phyloP scores from a whole-genome alignment of 192 early-diverging fungal genomes.

The Coemansia guatemalensis region DNA sequence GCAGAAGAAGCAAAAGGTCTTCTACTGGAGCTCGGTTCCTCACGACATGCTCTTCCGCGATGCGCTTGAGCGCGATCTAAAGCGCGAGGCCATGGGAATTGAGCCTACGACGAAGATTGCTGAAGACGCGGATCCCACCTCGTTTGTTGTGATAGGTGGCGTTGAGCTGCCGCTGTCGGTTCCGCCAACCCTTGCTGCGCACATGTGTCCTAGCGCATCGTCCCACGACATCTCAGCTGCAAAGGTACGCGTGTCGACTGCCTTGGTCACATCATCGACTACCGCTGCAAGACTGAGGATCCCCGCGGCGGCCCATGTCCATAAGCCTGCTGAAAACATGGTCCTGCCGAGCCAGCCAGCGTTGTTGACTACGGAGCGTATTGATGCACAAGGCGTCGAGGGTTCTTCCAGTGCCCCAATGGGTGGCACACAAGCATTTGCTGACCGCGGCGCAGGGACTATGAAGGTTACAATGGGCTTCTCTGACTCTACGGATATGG shows the following conservation, averaged over 20 bases:
- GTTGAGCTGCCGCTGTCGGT: constrained; percentile 52
- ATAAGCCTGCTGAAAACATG: background rate
- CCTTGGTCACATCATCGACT: constrained; percentile 9
- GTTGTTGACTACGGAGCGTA: background rate
- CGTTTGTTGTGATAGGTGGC: constrained; percentile 46
- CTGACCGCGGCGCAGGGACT: background rate
- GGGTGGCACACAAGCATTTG: background rate
- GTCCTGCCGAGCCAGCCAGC: background rate
- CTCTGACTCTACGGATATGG: background rate
- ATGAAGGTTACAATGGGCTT: background rate
- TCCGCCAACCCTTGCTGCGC: constrained; percentile 49
- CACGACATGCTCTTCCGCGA: constrained; percentile 95
- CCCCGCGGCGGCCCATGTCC: background rate
- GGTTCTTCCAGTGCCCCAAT: background rate
- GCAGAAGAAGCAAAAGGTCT: constrained; percentile 99
- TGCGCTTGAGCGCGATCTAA: constrained; percentile 94
- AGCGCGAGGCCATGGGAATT: constrained; percentile 83
- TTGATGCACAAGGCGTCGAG: background rate
- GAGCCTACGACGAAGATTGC: constrained; percentile 73
- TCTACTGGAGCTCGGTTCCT: constrained; percentile 94
- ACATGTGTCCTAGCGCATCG: constrained; percentile 12
- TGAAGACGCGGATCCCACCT: constrained; percentile 25
- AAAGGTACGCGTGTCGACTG: constrained; percentile 16
- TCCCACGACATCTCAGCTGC: background rate
- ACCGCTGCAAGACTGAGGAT: background rate